Evolutionary conservation across 208 protist genomes (phyloP).

Genomic region (Naegleria lovaniensis): DNA sequence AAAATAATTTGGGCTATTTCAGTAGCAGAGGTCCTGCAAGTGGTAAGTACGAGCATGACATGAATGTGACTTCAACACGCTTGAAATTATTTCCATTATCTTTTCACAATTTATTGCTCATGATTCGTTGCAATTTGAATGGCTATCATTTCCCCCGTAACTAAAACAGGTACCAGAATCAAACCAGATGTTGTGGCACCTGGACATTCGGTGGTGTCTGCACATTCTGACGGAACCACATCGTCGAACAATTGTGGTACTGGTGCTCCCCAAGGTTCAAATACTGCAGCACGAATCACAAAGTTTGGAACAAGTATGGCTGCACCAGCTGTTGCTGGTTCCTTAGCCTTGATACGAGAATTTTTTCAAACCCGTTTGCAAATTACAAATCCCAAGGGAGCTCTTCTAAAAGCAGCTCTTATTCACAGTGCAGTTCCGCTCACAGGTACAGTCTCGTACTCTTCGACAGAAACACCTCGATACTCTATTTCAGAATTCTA

Average conservation of each 20-base stretch:
- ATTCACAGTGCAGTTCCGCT: neutral
- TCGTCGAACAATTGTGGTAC: neutral
- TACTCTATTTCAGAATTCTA: neutral
- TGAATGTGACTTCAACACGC: too few species aligned
- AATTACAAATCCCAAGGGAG: neutral
- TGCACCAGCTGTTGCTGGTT: neutral
- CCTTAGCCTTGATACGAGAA: conserved; percentile 1
- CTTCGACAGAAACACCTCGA: neutral
- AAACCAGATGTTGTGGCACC: conserved; percentile 18
- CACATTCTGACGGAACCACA: neutral
- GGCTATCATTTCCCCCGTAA: too few species aligned
- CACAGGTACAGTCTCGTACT: neutral
- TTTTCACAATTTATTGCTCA: too few species aligned
- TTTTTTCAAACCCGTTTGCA: neutral
- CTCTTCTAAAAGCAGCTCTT: neutral
- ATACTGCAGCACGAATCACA: neutral
- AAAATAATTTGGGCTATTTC: neutral
- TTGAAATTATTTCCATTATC: too few species aligned
- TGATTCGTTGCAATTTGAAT: too few species aligned
- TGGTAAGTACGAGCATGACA: neutral
- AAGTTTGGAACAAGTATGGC: neutral
- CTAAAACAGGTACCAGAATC: neutral
- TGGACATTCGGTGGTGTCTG: neutral
- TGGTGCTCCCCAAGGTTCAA: neutral
- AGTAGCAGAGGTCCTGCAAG: neutral